Evolutionary conservation across 805 yeast species (phyloP), one percentile per base, ranked within the genome.

Genomic region (Candida methanosorbosa): DNA sequence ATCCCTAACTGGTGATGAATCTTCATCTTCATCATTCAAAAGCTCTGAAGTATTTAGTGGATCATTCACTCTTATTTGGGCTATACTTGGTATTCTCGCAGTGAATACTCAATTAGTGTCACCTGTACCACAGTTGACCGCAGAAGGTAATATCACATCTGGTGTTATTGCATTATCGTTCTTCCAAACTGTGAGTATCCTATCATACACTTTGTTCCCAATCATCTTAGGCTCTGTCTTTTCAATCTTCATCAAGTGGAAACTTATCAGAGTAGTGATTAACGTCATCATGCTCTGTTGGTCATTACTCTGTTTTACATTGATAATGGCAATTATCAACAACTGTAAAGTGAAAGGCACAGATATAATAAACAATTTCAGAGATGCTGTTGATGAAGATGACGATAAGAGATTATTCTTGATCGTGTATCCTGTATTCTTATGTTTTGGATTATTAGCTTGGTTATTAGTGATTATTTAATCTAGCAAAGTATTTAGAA

Each of bases 181-280:
- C 37, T 62, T 72, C 60, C 72, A 73, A 27, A 73, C 78, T 33
- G 57, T 74, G 21, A 66, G 75, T 49, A 74, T 77, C 19, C 57
- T 72, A 12, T 74, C 78, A 2, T 74, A 74, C 52, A 64, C 75
- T 18, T 52, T 71, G 54, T 73, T 73, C 47, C 80, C 80, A 2
- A 61, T 73, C 19, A 62, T 68, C 2, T 41, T 68, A 8, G 78
- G 78, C 4, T 72, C 67, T 4, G 32, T 72, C 9, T 32, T 68
- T 14, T 62, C 74, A 32, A 57, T 70, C 3, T 50, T 70, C 5
- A 42, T 73, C 27, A 50, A 54, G 18, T 66, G 66, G 64, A 66
- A 63, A 42, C 38, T 64, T 9, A 34, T 72, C 3, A 54, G 78
- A 36, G 44, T 72, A 20, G 42, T 56, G 0, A 35, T 72, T 18